phyloP scores from a whole-genome alignment of 2,329 filamentous ascomycete genomes.

The Diaporthe nobilis region DNA sequence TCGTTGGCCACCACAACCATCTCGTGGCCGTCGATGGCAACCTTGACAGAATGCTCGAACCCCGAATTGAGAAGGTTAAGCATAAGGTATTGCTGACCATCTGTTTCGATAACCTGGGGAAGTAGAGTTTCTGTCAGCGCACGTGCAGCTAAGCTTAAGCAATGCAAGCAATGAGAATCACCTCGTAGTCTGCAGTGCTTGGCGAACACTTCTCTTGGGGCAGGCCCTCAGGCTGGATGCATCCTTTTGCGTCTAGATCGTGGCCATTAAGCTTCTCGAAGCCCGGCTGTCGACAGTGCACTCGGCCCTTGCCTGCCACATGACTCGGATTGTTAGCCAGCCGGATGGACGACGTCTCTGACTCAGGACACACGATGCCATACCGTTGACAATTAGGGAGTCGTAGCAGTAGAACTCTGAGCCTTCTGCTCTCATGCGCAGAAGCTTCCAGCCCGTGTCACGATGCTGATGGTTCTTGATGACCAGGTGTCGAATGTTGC shows the following conservation, averaged over 20 bases:
- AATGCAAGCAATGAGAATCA: background rate
- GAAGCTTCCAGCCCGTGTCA: constrained; percentile 42
- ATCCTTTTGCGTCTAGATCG: constrained; percentile 39
- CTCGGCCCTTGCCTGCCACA: constrained; percentile 44
- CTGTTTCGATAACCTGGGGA: constrained; percentile 41
- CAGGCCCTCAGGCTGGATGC: constrained; percentile 36
- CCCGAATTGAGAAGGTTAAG: constrained; percentile 43
- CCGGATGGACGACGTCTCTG: background rate
- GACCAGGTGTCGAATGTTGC: constrained; percentile 38
- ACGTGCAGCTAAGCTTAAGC: background rate
- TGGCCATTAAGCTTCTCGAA: constrained; percentile 39
- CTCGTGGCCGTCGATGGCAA: constrained; percentile 46
- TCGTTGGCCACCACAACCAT: constrained; percentile 46
- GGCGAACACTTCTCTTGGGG: constrained; percentile 27
- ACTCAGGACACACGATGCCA: background rate
- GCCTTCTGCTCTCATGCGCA: constrained; percentile 42
- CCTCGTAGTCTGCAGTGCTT: constrained; percentile 33
- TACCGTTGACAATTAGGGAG: constrained; percentile 46
- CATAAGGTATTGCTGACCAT: constrained; percentile 43
- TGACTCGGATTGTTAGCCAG: constrained; percentile 3
- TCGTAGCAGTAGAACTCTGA: constrained; percentile 46
- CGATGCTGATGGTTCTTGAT: constrained; percentile 43
- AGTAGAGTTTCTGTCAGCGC: background rate
- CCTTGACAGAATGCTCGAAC: constrained; percentile 42
- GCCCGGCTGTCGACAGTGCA: constrained; percentile 43